A percentile compares a stretch with the other conserved stretches of the same genome.
Conservation (phyloP, 345 rosid genomes). For the Corchorus capsularis region DNA sequence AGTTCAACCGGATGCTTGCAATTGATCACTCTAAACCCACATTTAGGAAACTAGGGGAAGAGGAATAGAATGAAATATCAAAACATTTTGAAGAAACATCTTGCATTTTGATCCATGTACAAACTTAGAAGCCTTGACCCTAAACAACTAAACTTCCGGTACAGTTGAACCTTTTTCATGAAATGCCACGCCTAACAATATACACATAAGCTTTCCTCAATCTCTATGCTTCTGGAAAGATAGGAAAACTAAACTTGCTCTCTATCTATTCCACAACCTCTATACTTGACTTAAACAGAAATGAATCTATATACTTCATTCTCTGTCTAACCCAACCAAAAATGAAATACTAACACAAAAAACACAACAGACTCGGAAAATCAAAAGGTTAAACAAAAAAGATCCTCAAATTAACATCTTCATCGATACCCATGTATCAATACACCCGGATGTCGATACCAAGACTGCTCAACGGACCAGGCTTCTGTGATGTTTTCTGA, state of each 20-base stretch:
- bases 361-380: neutral
- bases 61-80: neutral
- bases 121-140: neutral
- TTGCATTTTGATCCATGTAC: neutral
- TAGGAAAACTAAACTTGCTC: neutral
- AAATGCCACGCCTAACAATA: neutral
- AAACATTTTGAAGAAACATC: neutral
- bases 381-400: neutral
- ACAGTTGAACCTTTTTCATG: neutral
- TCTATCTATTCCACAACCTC: neutral
- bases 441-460: constrained; percentile 35
- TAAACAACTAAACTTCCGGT: neutral
- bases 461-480: constrained; percentile 28
- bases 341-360: constrained; percentile 8
- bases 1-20: neutral
- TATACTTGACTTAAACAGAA: neutral
- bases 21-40: neutral
- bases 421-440: constrained; percentile 14
- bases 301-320: neutral
- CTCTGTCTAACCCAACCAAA: constrained; percentile 12
- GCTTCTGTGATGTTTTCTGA: constrained; percentile 31
- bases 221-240: constrained; percentile 14
- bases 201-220: constrained; percentile 6
- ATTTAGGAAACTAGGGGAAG: neutral
- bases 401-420: constrained; percentile 13